phyloP scores from a whole-genome alignment of 2,329 filamentous ascomycete genomes.

The Ustulina deusta region DNA sequence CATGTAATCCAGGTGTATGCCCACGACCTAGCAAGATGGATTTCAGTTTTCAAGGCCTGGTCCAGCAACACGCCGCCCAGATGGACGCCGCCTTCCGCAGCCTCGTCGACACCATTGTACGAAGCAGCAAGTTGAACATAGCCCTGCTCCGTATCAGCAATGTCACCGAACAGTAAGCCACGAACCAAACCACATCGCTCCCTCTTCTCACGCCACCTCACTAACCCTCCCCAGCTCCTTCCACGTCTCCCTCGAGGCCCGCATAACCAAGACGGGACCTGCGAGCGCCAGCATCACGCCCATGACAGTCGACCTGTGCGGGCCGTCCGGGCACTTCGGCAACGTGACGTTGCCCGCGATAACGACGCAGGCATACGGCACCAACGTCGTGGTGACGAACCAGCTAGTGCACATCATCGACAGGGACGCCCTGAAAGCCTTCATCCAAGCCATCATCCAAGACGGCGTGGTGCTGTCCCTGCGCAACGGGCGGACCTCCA shows the following conservation, averaged over 20 bases:
- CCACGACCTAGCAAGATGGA: conserved; percentile 27
- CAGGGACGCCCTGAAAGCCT: conserved; percentile 41
- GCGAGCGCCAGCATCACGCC: conserved; percentile 25
- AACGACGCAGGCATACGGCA: conserved; percentile 36
- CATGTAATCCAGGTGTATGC: conserved; percentile 9
- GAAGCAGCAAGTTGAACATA: conserved; percentile 43
- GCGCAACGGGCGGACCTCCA: conserved; percentile 41
- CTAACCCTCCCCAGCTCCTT: conserved; percentile 41
- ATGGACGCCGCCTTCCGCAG: conserved; percentile 45
- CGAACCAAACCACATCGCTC: neutral
- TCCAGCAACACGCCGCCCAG: conserved; percentile 34
- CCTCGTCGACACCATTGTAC: conserved; percentile 40
- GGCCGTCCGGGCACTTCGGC: conserved; percentile 42
- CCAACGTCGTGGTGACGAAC: conserved; percentile 38
- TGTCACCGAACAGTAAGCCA: conserved; percentile 49
- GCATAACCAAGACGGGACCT: conserved; percentile 42
- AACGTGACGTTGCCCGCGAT: conserved; percentile 43
- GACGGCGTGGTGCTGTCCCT: conserved; percentile 38
- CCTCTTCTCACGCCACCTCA: neutral
- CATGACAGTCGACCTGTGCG: conserved; percentile 35
- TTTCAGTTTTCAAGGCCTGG: conserved; percentile 37
- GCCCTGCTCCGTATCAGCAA: conserved; percentile 46
- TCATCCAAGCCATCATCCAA: conserved; percentile 42
- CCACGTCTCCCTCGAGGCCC: conserved; percentile 44
- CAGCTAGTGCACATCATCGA: conserved; percentile 45